These are phyloP conservation scores for Cytidiella melzeri DNA, from an alignment of 768 basidiomycete genomes.

Conservation along the genomic window DNA sequence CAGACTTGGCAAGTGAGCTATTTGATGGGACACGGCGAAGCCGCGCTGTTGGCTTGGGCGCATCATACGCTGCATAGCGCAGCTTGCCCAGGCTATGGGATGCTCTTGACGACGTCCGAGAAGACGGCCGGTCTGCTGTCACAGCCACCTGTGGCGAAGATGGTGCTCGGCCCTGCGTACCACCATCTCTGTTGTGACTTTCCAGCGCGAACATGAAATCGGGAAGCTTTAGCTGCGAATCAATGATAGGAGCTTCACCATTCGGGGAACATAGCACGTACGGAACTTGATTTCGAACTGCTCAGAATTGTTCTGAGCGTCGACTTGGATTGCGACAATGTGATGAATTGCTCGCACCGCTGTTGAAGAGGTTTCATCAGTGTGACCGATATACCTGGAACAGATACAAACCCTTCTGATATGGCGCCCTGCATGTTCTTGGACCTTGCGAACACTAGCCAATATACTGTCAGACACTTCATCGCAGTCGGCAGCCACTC, in stretches of 20 bases:
- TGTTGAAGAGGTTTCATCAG: slow-evolving; percentile 22
- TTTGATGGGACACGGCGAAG: slow-evolving; percentile 32
- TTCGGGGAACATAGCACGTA: slow-evolving; percentile 32
- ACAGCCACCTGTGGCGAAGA: slow-evolving; percentile 4
- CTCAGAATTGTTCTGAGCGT: slow-evolving; percentile 42
- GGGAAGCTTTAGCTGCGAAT: slow-evolving; percentile 50
- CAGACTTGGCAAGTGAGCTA: slow-evolving; percentile 29
- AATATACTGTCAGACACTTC: slow-evolving; percentile 42
- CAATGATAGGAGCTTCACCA: too few species aligned
- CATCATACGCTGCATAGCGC: slow-evolving; percentile 65
- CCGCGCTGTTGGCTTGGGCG: slow-evolving; percentile 47
- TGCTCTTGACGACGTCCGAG: slow-evolving; percentile 14
- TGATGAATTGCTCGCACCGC: slow-evolving; percentile 69
- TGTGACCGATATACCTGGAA: slow-evolving; percentile 4
- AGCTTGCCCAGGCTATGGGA: slow-evolving; percentile 40
- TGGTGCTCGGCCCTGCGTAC: slow-evolving; percentile 8
- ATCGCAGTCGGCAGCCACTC: slow-evolving; percentile 54
- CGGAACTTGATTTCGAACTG: slow-evolving; percentile 49
- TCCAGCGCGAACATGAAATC: slow-evolving; percentile 57
- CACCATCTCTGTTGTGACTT: slow-evolving; percentile 9
- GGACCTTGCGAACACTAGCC: slow-evolving; percentile 36
- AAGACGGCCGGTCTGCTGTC: slow-evolving; percentile 13
- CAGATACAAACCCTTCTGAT: slow-evolving; percentile 46
- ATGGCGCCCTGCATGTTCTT: slow-evolving; percentile 42
- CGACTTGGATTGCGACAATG: slow-evolving; percentile 38